Evolutionary conservation across 495 filamentous ascomycete genomes (phyloP).

Genomic region (Lasiosphaeris hirsuta): DNA sequence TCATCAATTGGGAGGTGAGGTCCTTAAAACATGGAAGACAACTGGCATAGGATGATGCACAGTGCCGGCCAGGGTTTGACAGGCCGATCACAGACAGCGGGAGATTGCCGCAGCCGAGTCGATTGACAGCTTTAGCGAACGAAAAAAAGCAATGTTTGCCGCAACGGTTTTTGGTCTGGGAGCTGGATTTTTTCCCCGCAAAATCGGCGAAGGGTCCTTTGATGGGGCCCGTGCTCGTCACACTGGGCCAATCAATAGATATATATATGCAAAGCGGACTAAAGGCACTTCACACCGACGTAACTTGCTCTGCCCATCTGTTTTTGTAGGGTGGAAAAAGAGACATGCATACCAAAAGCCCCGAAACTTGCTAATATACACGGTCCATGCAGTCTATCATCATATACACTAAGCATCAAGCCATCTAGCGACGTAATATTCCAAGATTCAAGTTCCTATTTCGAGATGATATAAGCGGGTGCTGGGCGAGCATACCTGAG

Average conservation of each 20-base stretch:
- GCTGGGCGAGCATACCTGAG: too few relatives aligned
- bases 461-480: too few relatives aligned
- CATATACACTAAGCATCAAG: too few relatives aligned
- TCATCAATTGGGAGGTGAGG: conserved; percentile 5
- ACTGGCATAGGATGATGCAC: background rate
- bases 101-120: conserved; percentile 14
- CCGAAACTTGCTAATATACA: too few relatives aligned
- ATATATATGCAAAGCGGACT: too few relatives aligned
- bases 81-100: conserved; percentile 1
- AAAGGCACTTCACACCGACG: too few relatives aligned
- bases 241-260: background rate
- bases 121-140: conserved; percentile 13
- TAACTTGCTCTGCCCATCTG: too few relatives aligned
- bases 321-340: too few relatives aligned
- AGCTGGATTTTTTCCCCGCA: conserved; percentile 7
- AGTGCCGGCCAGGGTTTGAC: background rate
- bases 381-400: too few relatives aligned
- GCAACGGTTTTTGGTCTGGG: conserved; percentile 1
- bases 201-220: conserved; percentile 12
- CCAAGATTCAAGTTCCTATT: too few relatives aligned
- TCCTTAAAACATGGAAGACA: background rate
- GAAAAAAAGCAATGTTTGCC: conserved; percentile 14
- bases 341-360: too few relatives aligned
- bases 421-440: too few relatives aligned
- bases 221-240: conserved; percentile 4